phyloP scores from a whole-genome alignment of 768 basidiomycete species.

The Boletus sp. region DNA sequence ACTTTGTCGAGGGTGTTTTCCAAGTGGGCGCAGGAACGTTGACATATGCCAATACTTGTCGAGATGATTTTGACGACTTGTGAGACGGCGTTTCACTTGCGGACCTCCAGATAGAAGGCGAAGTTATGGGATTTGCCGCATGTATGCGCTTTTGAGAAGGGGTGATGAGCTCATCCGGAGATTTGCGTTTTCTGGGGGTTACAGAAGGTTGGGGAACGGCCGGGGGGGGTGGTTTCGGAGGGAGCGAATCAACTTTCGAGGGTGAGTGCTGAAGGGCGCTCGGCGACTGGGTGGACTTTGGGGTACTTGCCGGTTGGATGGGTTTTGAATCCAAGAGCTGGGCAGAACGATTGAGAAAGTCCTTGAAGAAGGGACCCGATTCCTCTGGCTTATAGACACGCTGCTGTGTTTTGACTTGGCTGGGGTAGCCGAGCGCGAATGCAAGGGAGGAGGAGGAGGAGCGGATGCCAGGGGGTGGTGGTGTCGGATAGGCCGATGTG shows the following conservation, averaged over 20 bases:
- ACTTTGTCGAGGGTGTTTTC: slow-evolving; percentile 29
- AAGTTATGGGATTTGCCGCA: slow-evolving; percentile 6
- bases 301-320: slow-evolving; percentile 9
- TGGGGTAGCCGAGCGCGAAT: slow-evolving; percentile 57
- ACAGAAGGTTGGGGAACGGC: slow-evolving; percentile 23
- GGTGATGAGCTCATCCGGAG: slow-evolving; percentile 53
- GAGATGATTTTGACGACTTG: slow-evolving; percentile 28
- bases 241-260: slow-evolving; percentile 14
- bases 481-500: slow-evolving; percentile 67
- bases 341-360: slow-evolving; percentile 48
- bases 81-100: slow-evolving; percentile 25
- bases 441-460: slow-evolving; percentile 75
- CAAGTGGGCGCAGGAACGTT: slow-evolving; percentile 28
- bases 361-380: slow-evolving; percentile 61
- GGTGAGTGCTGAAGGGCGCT: slow-evolving; percentile 18
- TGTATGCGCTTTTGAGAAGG: slow-evolving; percentile 62
- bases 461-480: slow-evolving; percentile 59
- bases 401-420: slow-evolving; percentile 23
- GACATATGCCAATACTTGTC: slow-evolving; percentile 34
- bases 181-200: slow-evolving; percentile 74
- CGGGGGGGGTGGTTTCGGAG: slow-evolving; percentile 9
- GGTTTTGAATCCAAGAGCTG: slow-evolving; percentile 42
- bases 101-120: slow-evolving; percentile 12
- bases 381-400: slow-evolving; percentile 50
- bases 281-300: slow-evolving; percentile 8